These are phyloP conservation scores for Saturnispora kantuleensis DNA, from an alignment of 805 yeast species.

Conservation along the genomic window DNA sequence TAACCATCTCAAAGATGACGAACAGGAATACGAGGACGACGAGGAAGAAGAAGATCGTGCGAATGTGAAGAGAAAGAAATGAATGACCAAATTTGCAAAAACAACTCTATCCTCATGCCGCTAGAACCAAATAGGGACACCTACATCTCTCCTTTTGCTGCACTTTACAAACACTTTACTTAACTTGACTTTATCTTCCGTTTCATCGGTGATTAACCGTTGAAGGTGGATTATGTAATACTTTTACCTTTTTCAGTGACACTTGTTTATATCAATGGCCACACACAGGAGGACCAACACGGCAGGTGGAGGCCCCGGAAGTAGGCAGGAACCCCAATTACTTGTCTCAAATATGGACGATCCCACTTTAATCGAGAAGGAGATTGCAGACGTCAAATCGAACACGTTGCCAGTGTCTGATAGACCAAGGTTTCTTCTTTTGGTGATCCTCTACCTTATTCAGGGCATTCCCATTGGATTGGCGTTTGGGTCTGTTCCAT, in stretches of 20 bases:
- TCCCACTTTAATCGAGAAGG: constrained; percentile 1
- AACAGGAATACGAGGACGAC: neutral
- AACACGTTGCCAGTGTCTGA: constrained; percentile 34
- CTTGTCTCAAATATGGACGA: neutral
- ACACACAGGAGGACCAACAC: constrained; percentile 8
- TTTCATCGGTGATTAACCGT: too few relatives aligned
- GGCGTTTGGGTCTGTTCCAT: constrained; percentile 92
- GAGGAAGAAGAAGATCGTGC: constrained; percentile 10
- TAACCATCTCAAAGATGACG: neutral
- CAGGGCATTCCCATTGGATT: constrained; percentile 98
- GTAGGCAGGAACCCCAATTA: too few relatives aligned
- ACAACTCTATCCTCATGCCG: too few relatives aligned
- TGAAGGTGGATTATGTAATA: too few relatives aligned
- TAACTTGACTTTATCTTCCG: too few relatives aligned
- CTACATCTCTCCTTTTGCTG: too few relatives aligned
- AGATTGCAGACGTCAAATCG: neutral
- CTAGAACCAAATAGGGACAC: too few relatives aligned
- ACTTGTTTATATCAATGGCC: neutral
- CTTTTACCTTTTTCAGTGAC: too few relatives aligned
- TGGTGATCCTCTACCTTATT: constrained; percentile 66
- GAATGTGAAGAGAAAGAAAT: constrained; percentile 5
- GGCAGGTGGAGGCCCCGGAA: neutral
- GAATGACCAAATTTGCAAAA: neutral
- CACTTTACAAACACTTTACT: too few relatives aligned
- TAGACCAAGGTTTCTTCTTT: constrained; percentile 61